Percentiles rank a stretch among this genome's conserved stretches.
Conservation (phyloP, 2,329 filamentous ascomycete species). For the Rugonectria rugulosa region DNA sequence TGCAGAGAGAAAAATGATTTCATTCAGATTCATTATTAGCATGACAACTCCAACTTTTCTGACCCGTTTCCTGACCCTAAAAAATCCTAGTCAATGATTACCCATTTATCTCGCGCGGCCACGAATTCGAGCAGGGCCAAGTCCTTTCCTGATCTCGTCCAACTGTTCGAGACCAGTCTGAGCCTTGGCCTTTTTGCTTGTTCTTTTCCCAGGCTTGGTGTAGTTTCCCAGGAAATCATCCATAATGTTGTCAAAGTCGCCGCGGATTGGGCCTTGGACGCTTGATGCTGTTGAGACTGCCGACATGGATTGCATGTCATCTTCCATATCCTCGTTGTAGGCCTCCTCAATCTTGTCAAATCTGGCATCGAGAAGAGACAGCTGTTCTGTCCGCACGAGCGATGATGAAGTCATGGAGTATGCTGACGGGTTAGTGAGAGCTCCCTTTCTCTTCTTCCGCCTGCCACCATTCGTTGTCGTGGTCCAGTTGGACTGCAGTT, state of each 20-base stretch:
- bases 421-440: slow-evolving; percentile 83
- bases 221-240: slow-evolving; percentile 88
- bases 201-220: slow-evolving; percentile 74
- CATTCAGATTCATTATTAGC: slow-evolving; percentile 25
- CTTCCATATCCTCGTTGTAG: slow-evolving; percentile 63
- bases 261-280: slow-evolving; percentile 71
- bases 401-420: slow-evolving; percentile 95
- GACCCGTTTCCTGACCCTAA: slow-evolving; percentile 1
- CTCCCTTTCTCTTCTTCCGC: slow-evolving; percentile 94
- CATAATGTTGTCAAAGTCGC: slow-evolving; percentile 88
- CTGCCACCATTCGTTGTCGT: slow-evolving; percentile 81
- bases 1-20: slow-evolving; percentile 23
- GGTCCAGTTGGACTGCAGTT: slow-evolving; percentile 75
- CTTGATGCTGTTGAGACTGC: slow-evolving; percentile 70
- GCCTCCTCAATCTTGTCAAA: slow-evolving; percentile 92
- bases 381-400: slow-evolving; percentile 84
- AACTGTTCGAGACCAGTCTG: slow-evolving; percentile 86
- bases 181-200: slow-evolving; percentile 80
- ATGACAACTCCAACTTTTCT: neutral
- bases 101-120: slow-evolving; percentile 31
- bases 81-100: neutral
- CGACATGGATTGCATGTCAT: slow-evolving; percentile 64
- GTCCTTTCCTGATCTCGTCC: slow-evolving; percentile 82
- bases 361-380: slow-evolving; percentile 83
- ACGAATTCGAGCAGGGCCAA: slow-evolving; percentile 77